Percentiles rank a stretch among this genome's conserved stretches.
Conservation (phyloP, 495 filamentous ascomycete genomes). For the Xylaria acuta region DNA sequence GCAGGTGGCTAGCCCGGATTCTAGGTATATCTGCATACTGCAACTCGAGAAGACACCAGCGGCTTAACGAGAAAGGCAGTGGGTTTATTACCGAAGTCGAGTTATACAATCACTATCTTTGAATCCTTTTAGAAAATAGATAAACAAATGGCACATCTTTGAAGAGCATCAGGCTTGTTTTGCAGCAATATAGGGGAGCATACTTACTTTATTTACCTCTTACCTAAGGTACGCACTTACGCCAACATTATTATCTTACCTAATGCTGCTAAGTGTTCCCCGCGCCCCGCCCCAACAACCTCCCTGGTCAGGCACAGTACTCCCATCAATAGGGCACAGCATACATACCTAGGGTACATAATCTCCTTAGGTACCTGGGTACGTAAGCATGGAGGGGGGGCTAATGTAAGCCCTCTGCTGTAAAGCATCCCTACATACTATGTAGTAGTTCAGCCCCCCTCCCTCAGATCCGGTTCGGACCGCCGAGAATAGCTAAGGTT, state of each 20-base stretch:
- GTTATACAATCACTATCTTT: background rate
- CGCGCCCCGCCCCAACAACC: background rate
- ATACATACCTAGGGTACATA: background rate
- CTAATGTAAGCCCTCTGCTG: too few relatives aligned
- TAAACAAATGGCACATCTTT: background rate
- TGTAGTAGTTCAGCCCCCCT: background rate
- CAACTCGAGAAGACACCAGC: background rate
- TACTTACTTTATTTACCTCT: too few relatives aligned
- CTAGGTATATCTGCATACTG: background rate
- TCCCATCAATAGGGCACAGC: too few relatives aligned
- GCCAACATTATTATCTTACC: too few relatives aligned
- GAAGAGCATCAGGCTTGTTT: background rate
- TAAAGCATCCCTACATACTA: background rate
- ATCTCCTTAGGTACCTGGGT: too few relatives aligned
- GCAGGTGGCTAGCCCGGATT: background rate
- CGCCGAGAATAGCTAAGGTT: background rate
- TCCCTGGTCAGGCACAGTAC: too few relatives aligned
- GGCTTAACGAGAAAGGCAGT: background rate
- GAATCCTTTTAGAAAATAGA: background rate
- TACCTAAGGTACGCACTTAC: background rate
- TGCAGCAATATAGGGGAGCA: too few relatives aligned
- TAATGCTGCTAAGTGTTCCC: background rate
- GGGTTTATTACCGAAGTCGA: background rate
- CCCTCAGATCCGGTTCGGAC: background rate
- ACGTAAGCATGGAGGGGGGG: too few relatives aligned